Evolutionary conservation across 129 eudicot genomes (phyloP).

Genomic region (Flaveria brownii): DNA sequence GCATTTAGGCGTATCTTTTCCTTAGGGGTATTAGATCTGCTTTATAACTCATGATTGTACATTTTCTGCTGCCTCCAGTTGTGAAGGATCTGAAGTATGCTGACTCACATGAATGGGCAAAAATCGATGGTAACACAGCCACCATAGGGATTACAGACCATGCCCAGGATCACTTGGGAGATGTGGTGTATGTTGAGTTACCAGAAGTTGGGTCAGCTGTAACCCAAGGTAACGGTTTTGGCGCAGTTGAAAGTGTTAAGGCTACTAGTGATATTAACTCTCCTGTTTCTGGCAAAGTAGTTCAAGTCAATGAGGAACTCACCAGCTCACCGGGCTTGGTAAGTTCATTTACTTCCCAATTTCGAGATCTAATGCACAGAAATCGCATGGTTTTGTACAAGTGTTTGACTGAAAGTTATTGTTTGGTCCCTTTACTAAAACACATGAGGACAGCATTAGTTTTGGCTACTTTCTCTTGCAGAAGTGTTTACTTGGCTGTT

Average conservation of each 20-base stretch:
- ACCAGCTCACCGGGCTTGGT: slow-evolving; percentile 61
- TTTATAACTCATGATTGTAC: neutral
- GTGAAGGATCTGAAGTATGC: slow-evolving; percentile 64
- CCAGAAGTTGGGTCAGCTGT: slow-evolving; percentile 58
- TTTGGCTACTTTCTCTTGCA: too few relatives aligned
- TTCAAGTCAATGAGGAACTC: slow-evolving; percentile 60
- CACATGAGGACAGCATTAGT: neutral
- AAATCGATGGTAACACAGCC: slow-evolving; percentile 63
- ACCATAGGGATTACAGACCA: slow-evolving; percentile 81
- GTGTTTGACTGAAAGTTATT: neutral
- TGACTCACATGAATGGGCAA: slow-evolving; percentile 86
- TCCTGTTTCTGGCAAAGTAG: slow-evolving; percentile 74
- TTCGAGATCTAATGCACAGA: neutral
- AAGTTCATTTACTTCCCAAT: slow-evolving; percentile 23
- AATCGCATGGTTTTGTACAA: neutral
- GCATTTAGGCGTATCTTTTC: slow-evolving; percentile 5
- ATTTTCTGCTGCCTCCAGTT: slow-evolving; percentile 41
- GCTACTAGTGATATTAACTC: slow-evolving; percentile 80
- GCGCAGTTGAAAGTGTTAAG: slow-evolving; percentile 83
- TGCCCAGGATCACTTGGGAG: slow-evolving; percentile 83
- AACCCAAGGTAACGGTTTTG: slow-evolving; percentile 58
- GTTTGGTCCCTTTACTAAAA: neutral
- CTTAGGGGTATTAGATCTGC: neutral
- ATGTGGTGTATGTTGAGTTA: slow-evolving; percentile 78
- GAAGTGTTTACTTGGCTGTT: too few relatives aligned